Base-by-base conservation (phyloP, 2,329 filamentous ascomycete species). In the Diaporthe velutina region DNA sequence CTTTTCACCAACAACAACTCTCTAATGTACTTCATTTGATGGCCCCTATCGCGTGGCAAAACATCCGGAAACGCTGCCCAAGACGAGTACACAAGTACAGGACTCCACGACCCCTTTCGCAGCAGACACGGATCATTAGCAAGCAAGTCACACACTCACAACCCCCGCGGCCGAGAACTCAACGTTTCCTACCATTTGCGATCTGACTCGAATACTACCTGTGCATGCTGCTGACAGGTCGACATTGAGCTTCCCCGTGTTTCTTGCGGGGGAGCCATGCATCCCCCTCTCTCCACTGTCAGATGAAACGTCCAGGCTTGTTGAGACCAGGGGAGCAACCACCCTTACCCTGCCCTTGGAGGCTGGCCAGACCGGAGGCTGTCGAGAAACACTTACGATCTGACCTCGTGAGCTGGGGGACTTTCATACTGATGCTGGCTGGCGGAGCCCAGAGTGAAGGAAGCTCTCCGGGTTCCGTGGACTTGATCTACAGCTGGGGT, bases 401-500 rank as follows among this genome's bases (percentile, higher is more conserved):
- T 25, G 7, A n/a, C 10, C 22, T 35, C 10, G 9, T 19, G 12
- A 15, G 19, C 61, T 48, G 12, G 30, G 42, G 17, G 17, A 4
- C 28, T 33, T 48, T 30, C 22, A 3, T 22, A 19, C 10, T 33
- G 28, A 15, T 35, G 42, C 30, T 28, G 35, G 7, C 19, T 13
- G 12, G 42, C 30, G 42, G 61, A 25, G 12, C 30, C 61, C 12
- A 25, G 60, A 42, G 30, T 50, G 12, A 22, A 13, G 35, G 3
- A 67, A 67, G 35, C 19, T 50, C 42, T 35, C 42, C 42, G 12
- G 12, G 7, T 10, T n/a, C 3, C 28, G 12, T 19, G 22, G 19
- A 50, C 13, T 25, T 25, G 61, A 67, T 67, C 30, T 67, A 35
- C 61, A 33, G 22, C 61, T 50, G 61, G 60, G 61, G 61, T 50